These are phyloP conservation scores for Leishmania turanica DNA, from an alignment of 208 protist species.

Conservation along the genomic window DNA sequence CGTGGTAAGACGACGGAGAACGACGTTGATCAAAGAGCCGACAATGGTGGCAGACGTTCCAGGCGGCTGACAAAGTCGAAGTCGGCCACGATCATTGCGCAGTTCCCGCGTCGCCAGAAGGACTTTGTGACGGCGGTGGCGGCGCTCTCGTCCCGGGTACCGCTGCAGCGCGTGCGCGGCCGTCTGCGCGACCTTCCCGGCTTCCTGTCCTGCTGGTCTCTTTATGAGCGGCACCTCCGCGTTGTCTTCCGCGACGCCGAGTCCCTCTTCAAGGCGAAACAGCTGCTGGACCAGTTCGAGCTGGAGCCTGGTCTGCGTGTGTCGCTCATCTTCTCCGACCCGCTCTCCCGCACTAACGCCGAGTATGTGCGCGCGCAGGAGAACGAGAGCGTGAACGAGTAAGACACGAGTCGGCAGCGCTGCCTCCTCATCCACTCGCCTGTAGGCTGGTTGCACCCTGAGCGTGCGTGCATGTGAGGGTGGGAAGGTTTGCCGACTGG, in stretches of 20 bases:
- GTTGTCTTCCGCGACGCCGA: conserved; percentile 72
- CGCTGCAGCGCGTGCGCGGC: conserved; percentile 40
- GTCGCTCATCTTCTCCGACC: conserved; percentile 57
- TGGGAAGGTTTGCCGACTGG: not conserved
- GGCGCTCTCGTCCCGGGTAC: conserved; percentile 35
- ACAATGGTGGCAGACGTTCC: too few relatives aligned
- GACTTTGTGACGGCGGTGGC: conserved; percentile 76
- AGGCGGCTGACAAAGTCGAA: not conserved
- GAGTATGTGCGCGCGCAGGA: conserved; percentile 55
- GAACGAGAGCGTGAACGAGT: conserved; percentile 2
- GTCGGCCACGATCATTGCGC: conserved; percentile 16
- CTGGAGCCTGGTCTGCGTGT: conserved; percentile 69
- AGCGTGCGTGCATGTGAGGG: not conserved
- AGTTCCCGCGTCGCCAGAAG: conserved; percentile 51
- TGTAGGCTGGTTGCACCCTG: not conserved
- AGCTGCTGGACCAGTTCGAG: conserved; percentile 85
- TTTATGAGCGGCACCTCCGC: conserved; percentile 60
- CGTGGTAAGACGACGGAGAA: not conserved
- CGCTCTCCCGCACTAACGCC: conserved; percentile 32
- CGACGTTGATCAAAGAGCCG: not conserved
- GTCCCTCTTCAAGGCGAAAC: conserved; percentile 79
- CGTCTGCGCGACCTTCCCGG: conserved; percentile 67
- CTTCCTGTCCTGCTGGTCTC: conserved; percentile 66
- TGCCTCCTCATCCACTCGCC: not conserved
- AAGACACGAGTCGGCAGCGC: not conserved